Base-by-base conservation (phyloP, 495 filamentous ascomycete species). In the Pyrenula massariospora region DNA sequence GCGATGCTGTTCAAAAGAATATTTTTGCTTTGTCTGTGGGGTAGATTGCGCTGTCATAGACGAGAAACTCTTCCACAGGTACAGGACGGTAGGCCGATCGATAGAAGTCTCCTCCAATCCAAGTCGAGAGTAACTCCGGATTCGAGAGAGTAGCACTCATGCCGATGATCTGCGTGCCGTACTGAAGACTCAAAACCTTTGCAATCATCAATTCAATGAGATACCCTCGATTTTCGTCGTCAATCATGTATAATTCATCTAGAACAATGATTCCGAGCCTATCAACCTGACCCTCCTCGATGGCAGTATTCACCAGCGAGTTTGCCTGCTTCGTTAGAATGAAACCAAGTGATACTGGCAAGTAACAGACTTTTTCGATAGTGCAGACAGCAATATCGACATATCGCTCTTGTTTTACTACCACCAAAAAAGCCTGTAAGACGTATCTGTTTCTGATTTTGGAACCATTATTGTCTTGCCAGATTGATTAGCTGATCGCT, bases 61-160 rank as follows among this genome's bases (percentile, higher is more conserved):
- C 86, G 11, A 91, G 70, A 58, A 87, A 81, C 59, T 91, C 88
- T 52, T 87, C 77, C 20, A 93, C 81, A 0, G 85, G 86, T 15
- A 93, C 70, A 2, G 88, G 88, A 1, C 82, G 79, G 63, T 88
- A 91, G 23, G 75, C 82, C 1, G 87, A 90, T 57, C 84, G 80
- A 60, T 87, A 91, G 52, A 80, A 85, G 54, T 81, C 81, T 10
- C 84, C 86, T 25, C 81, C 69, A 36, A 91, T 77, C 88, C 88
- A 93, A 48, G 77, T 71, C 19, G 86, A 85, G 12, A 91, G 68
- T 53, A 85, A 61, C 25, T 81, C 70, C 2, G 83, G 83, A 56
- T 91, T 91, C 85, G 83, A 82, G 25, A 91, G 66, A 1, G 88
- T 91, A 15, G 88, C 88, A 58, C 88, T 91, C 88, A 91, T 91